phyloP scores from a whole-genome alignment of 305 asterid species.

The Solanum hybrid region DNA sequence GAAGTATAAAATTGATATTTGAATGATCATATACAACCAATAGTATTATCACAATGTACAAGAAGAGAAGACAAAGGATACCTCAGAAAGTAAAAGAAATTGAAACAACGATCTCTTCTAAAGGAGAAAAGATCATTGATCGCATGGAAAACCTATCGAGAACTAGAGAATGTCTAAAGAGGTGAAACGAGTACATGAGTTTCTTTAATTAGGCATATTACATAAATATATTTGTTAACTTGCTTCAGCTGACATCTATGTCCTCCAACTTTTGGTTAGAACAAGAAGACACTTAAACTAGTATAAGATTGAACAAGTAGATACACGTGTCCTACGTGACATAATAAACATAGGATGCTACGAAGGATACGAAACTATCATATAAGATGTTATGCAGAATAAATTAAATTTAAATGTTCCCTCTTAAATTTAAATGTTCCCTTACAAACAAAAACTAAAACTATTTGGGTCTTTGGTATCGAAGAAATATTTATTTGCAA shows the following conservation, averaged over 20 bases:
- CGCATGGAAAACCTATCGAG: background rate
- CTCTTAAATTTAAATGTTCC: background rate
- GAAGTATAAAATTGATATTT: background rate
- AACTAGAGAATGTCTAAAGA: background rate
- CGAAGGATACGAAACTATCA: background rate
- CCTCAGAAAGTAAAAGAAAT: background rate
- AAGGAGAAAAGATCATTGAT: background rate
- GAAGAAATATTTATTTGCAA: background rate
- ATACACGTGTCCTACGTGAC: background rate
- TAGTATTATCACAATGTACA: background rate
- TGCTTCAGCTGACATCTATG: background rate
- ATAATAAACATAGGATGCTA: background rate
- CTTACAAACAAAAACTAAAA: background rate
- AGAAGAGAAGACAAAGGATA: background rate
- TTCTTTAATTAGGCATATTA: background rate
- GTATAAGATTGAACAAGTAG: background rate
- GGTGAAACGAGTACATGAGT: background rate
- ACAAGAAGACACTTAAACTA: background rate
- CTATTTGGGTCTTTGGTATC: background rate
- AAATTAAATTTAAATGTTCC: background rate
- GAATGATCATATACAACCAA: background rate
- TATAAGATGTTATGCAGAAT: no score
- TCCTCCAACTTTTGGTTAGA: background rate
- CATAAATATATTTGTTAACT: background rate
- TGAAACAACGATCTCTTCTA: background rate